These are phyloP conservation scores for Austroboletus rostrupii DNA, from an alignment of 1,284 basidiomycete species.

Conservation along the genomic window DNA sequence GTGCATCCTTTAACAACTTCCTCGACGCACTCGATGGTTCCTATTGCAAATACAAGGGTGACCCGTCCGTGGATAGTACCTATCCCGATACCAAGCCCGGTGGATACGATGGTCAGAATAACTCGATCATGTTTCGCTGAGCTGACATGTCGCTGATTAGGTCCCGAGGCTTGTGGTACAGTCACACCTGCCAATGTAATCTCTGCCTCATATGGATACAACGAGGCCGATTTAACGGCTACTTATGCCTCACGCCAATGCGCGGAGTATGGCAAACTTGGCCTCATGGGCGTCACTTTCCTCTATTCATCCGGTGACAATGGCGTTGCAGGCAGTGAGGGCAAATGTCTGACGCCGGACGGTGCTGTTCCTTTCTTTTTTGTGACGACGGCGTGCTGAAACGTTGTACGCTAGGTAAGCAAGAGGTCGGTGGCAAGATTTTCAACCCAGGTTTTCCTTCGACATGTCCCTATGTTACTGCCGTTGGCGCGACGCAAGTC, in stretches of 20 bases:
- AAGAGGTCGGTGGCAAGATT: conserved; percentile 22
- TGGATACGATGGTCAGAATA: conserved; percentile 35
- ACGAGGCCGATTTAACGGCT: conserved; percentile 45
- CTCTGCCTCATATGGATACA: conserved; percentile 50
- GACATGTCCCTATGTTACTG: conserved; percentile 44
- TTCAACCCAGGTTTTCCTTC: conserved; percentile 51
- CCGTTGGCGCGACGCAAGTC: conserved; percentile 47
- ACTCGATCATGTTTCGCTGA: not conserved
- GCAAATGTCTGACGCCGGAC: conserved; percentile 39
- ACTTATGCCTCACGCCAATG: conserved; percentile 51
- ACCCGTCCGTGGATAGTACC: conserved; percentile 43
- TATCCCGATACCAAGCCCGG: conserved; percentile 49
- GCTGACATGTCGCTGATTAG: conserved; percentile 19
- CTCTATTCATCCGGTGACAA: conserved; percentile 50
- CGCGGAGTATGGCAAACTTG: conserved; percentile 51
- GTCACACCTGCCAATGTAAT: conserved; percentile 48
- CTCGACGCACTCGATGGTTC: conserved; percentile 46
- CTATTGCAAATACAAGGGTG: conserved; percentile 60
- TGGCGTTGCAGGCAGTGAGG: conserved; percentile 44
- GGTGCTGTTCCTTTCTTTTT: conserved; percentile 22
- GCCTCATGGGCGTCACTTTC: conserved; percentile 45
- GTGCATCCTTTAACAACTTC: conserved; percentile 44
- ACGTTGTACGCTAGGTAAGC: conserved; percentile 7
- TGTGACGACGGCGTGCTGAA: not conserved
- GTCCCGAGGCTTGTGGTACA: conserved; percentile 46